A percentile compares a stretch with the other conserved stretches of the same genome.
phyloP scores from a whole-genome alignment of 1,284 basidiomycete genomes.

The Fistulina hepatica region DNA sequence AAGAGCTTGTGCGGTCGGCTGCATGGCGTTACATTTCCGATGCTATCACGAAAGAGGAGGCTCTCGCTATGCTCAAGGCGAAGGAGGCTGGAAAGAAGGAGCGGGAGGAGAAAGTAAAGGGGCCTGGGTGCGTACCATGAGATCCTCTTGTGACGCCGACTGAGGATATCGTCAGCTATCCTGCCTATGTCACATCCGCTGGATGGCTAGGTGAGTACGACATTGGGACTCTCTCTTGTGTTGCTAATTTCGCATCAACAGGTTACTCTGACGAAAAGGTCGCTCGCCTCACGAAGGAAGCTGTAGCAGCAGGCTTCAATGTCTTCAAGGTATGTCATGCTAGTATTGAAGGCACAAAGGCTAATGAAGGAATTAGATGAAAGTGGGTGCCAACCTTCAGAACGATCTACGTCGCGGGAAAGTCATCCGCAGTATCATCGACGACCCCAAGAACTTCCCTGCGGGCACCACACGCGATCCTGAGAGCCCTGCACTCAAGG shows the following conservation, averaged over 20 bases:
- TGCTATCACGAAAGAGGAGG: constrained; percentile 85
- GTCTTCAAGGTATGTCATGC: too few species aligned
- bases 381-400: constrained; percentile 78
- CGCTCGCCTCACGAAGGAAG: constrained; percentile 74
- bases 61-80: constrained; percentile 70
- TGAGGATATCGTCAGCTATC: constrained; percentile 51
- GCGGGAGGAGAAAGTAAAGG: constrained; percentile 62
- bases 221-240: constrained; percentile 46
- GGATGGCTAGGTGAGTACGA: constrained; percentile 80
- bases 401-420: constrained; percentile 81
- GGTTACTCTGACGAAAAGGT: constrained; percentile 90
- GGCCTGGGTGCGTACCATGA: constrained; percentile 37
- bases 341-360: too few species aligned
- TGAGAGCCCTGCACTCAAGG: constrained; percentile 50
- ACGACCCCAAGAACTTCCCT: constrained; percentile 72
- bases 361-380: too few species aligned
- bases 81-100: constrained; percentile 70
- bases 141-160: neutral
- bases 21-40: constrained; percentile 92
- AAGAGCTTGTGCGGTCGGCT: constrained; percentile 77
- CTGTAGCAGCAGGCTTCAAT: constrained; percentile 80
- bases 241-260: constrained; percentile 12
- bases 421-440: constrained; percentile 89
- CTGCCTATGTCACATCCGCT: constrained; percentile 89
- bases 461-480: constrained; percentile 48